Evolutionary conservation across 306 rosid species (phyloP).

Genomic region (Begonia masoniana): DNA sequence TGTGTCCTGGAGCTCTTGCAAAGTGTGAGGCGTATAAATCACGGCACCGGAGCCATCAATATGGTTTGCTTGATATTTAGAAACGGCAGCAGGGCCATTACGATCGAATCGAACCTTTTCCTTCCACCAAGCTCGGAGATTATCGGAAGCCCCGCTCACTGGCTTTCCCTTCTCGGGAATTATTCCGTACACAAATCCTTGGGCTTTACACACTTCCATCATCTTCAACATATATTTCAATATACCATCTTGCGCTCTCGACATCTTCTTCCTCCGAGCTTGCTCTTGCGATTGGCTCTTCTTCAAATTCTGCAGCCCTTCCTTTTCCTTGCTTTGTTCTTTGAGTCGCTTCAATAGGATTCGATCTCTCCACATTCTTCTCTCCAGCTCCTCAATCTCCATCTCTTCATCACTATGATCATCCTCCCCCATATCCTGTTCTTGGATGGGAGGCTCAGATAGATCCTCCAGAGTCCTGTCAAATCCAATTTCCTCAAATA

Average conservation of each 20-base stretch:
- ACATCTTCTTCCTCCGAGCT: constrained; percentile 51
- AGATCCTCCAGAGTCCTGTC: constrained; percentile 26
- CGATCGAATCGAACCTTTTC: constrained; percentile 50
- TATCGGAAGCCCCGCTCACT: constrained; percentile 59
- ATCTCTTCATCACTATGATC: constrained; percentile 42
- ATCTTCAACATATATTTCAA: constrained; percentile 60
- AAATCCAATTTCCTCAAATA: constrained; percentile 35
- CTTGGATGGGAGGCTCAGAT: constrained; percentile 16
- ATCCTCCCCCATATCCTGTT: constrained; percentile 23
- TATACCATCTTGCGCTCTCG: constrained; percentile 51
- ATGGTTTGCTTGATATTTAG: constrained; percentile 37
- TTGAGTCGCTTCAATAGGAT: constrained; percentile 27
- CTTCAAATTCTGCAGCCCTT: constrained; percentile 19
- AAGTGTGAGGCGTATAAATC: constrained; percentile 21
- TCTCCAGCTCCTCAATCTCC: constrained; percentile 39
- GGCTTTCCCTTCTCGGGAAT: constrained; percentile 61
- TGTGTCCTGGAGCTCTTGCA: constrained; percentile 47
- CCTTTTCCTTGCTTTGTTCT: constrained; percentile 33
- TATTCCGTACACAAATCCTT: constrained; percentile 70
- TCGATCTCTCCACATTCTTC: constrained; percentile 47
- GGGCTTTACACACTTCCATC: constrained; percentile 60
- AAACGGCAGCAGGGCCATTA: constrained; percentile 51
- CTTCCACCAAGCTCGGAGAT: constrained; percentile 80
- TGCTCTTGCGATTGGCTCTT: constrained; percentile 52
- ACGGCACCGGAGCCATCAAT: constrained; percentile 19